Evolutionary conservation across 2,329 filamentous ascomycete genomes (phyloP).

Genomic region (Cercospora sojina): DNA sequence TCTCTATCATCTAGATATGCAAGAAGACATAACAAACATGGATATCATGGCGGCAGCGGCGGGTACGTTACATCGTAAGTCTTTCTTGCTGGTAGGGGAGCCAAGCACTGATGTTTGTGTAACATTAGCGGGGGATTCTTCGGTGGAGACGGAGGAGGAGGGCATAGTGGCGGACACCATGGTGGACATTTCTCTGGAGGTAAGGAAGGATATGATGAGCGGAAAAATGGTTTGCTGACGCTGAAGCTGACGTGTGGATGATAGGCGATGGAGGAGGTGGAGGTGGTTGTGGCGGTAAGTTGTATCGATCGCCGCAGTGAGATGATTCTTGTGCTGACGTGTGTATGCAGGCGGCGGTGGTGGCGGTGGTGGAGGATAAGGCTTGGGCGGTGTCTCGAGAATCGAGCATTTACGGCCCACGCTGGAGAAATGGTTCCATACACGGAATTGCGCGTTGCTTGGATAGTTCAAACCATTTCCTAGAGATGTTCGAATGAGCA

Average conservation of each 20-base stretch:
- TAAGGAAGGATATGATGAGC: not conserved
- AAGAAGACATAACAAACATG: not conserved
- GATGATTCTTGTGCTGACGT: not conserved
- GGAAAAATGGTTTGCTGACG: not conserved
- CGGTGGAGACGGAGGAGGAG: conserved; percentile 1
- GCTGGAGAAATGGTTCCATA: not conserved
- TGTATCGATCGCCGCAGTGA: not conserved
- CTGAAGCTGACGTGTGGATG: not conserved
- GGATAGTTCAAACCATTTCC: not conserved
- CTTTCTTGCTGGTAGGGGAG: not conserved
- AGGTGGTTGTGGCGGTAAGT: not conserved
- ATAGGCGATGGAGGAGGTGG: not conserved
- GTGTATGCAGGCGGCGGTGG: not conserved
- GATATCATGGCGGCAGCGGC: not conserved
- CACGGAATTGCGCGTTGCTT: not conserved
- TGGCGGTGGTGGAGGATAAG: not conserved
- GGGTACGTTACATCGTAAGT: not conserved
- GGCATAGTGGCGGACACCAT: not conserved
- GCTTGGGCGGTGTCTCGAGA: too few species aligned
- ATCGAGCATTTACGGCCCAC: not conserved
- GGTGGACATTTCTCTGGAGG: not conserved
- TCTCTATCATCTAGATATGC: not conserved
- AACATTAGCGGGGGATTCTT: not conserved
- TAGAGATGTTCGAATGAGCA: not conserved
- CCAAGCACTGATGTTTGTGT: not conserved